A percentile compares a stretch with the other conserved stretches of the same genome.
phyloP scores from a whole-genome alignment of 257 asterid species.

The Nyctanthes arbortristis region DNA sequence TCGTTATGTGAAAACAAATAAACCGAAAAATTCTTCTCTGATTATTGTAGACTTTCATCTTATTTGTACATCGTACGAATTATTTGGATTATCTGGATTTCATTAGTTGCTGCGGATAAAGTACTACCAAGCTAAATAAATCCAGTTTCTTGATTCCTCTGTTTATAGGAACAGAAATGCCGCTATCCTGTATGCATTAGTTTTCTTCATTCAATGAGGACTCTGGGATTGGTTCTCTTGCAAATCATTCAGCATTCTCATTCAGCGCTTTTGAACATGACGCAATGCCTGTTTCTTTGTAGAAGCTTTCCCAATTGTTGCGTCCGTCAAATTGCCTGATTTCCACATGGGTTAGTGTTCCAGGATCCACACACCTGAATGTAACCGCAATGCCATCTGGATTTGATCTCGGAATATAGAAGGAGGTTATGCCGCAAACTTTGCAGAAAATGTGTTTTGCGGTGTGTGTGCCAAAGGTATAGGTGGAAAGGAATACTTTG shows the following conservation, averaged over 20 bases:
- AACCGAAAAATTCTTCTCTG: too few relatives aligned
- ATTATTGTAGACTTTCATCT: too few relatives aligned
- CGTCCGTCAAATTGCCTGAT: slow-evolving; percentile 64
- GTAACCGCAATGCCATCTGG: slow-evolving; percentile 75
- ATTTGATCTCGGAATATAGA: slow-evolving; percentile 77
- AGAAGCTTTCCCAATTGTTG: slow-evolving; percentile 70
- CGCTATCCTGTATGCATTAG: not conserved
- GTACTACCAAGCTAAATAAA: too few relatives aligned
- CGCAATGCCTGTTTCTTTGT: slow-evolving; percentile 41
- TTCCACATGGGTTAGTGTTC: slow-evolving; percentile 71
- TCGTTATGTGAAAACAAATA: too few relatives aligned
- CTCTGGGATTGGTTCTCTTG: not conserved
- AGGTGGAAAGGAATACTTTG: slow-evolving; percentile 60
- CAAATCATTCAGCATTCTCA: slow-evolving; percentile 25
- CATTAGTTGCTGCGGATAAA: too few relatives aligned
- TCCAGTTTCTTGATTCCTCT: too few relatives aligned
- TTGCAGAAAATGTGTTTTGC: slow-evolving; percentile 87
- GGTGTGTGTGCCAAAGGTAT: slow-evolving; percentile 79
- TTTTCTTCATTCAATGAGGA: not conserved
- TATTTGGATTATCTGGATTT: too few relatives aligned
- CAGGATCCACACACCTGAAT: slow-evolving; percentile 60
- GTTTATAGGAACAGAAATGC: too few relatives aligned
- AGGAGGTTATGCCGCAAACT: slow-evolving; percentile 85
- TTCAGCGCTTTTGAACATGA: slow-evolving; percentile 41
- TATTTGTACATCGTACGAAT: too few relatives aligned